Percentiles rank a stretch among this genome's conserved stretches.
Evolutionary conservation across 768 basidiomycete genomes (phyloP).

Genomic region (Porpolomopsis calyptriformis): DNA sequence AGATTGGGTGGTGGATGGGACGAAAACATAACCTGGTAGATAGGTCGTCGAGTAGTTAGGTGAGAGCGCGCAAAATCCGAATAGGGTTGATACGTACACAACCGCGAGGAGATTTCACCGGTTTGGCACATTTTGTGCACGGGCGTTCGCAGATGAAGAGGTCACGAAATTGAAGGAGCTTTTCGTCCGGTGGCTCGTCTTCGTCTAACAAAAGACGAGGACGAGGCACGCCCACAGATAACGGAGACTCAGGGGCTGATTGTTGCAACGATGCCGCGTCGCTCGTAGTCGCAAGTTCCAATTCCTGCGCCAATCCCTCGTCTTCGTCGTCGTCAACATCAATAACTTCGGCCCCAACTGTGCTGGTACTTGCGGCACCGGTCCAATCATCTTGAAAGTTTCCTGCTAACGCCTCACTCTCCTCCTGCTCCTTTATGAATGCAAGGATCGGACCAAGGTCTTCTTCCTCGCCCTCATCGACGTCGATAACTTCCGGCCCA

Average conservation of each 20-base stretch:
- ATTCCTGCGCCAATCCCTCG: slow-evolving; percentile 30
- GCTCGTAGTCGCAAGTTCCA: slow-evolving; percentile 17
- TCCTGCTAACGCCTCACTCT: slow-evolving; percentile 30
- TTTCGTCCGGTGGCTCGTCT: slow-evolving; percentile 18
- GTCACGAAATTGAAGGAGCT: slow-evolving; percentile 22
- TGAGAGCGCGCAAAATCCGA: slow-evolving; percentile 1
- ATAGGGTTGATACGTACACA: slow-evolving; percentile 25
- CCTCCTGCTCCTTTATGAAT: slow-evolving; percentile 33
- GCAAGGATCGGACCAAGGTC: slow-evolving; percentile 30
- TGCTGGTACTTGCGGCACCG: not conserved
- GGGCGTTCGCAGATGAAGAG: slow-evolving; percentile 26
- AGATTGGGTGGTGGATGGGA: slow-evolving; percentile 20
- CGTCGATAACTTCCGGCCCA: slow-evolving; percentile 15
- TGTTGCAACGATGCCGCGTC: not conserved
- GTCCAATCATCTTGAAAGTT: slow-evolving; percentile 25
- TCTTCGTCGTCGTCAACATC: slow-evolving; percentile 23
- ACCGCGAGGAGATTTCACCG: slow-evolving; percentile 30
- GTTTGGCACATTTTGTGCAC: slow-evolving; percentile 29
- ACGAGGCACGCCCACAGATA: not conserved
- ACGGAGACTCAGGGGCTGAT: not conserved
- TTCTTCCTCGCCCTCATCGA: slow-evolving; percentile 27
- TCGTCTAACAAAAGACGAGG: not conserved
- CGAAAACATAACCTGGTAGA: slow-evolving; percentile 20
- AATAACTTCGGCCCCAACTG: slow-evolving; percentile 8
- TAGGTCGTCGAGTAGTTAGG: not conserved